Evolutionary conservation across 2,329 filamentous ascomycete genomes (phyloP), one percentile per base, ranked within the genome.

Genomic region (Bipolaris cookei): DNA sequence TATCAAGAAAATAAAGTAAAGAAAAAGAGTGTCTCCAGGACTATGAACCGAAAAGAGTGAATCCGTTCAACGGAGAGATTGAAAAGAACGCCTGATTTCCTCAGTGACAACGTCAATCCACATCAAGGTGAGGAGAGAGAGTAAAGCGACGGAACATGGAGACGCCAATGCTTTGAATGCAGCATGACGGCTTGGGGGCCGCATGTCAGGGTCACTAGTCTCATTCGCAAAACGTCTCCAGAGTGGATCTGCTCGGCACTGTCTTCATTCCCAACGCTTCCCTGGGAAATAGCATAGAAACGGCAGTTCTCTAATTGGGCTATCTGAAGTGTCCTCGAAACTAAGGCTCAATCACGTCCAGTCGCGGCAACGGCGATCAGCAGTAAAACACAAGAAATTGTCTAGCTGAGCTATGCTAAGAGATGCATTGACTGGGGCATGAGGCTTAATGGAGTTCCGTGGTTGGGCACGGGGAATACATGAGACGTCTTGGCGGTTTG

Each of bases 41-140:
- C 68, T 50, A 63, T 30, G 54, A 68, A 67, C 54, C 23, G 49
- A 66, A 70, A 52, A 57, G 32, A 62, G 58, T 58, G 51, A 54
- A 66, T 63, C 69, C 71, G 70, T 50, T 74, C 71, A 72, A 73
- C 70, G 69, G 72, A 69, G 49, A 16, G 23, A 41, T 34, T 46
- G 53, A 59, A 65, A 59, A 49, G 60, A 65, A 61, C 55, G 58
- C 56, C 62, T 68, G 58, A 62, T 59, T 57, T 64, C 46, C 45
- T 52, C 43, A 41, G 25, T 25, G 11, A 39, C 39, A 52, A 56
- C 20, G 38, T 44, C 32, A 54, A 54, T 51, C 56, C 61, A 52
- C 58, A 59, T 54, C 55, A 42, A 61, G 54, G 65, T 54, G 56
- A 61, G 57, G 54, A 54, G 58, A 56, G 54, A 61, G 55, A 60